Evolutionary conservation across 805 yeast species (phyloP).

Genomic region (Zygoascus tannicola): DNA sequence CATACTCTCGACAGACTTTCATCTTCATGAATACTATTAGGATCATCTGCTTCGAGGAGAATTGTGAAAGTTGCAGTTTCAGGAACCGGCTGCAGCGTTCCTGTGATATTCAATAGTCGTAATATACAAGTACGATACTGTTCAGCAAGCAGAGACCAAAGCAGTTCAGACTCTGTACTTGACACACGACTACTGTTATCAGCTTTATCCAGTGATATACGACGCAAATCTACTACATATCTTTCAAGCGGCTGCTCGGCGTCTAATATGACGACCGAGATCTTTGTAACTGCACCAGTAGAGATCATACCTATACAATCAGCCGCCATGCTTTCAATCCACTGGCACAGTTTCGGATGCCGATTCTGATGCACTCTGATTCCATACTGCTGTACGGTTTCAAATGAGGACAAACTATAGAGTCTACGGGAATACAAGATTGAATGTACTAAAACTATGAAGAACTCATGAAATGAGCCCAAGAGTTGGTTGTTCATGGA

Average conservation of each 20-base stretch:
- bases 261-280: conserved; percentile 33
- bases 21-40: conserved; percentile 6
- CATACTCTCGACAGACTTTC: conserved; percentile 16
- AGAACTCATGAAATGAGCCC: conserved; percentile 36
- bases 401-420: conserved; percentile 46
- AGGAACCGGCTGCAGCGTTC: conserved; percentile 17
- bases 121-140: conserved; percentile 23
- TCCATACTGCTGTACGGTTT: conserved; percentile 34
- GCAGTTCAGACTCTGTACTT: conserved; percentile 16
- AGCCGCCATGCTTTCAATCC: conserved; percentile 33
- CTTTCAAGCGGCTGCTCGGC: conserved; percentile 28
- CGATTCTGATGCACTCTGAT: conserved; percentile 35
- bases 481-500: conserved; percentile 11
- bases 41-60: conserved; percentile 19
- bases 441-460: conserved; percentile 44
- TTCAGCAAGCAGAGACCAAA: conserved; percentile 17
- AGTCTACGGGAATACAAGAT: conserved; percentile 43
- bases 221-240: conserved; percentile 21
- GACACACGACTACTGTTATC: not conserved
- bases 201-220: not conserved
- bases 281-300: conserved; percentile 25
- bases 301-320: conserved; percentile 17
- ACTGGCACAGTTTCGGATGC: conserved; percentile 40
- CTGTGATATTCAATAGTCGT: conserved; percentile 12
- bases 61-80: conserved; percentile 19